phyloP scores from a whole-genome alignment of 2,329 filamentous ascomycete species.

The Cladosporium halotolerans region DNA sequence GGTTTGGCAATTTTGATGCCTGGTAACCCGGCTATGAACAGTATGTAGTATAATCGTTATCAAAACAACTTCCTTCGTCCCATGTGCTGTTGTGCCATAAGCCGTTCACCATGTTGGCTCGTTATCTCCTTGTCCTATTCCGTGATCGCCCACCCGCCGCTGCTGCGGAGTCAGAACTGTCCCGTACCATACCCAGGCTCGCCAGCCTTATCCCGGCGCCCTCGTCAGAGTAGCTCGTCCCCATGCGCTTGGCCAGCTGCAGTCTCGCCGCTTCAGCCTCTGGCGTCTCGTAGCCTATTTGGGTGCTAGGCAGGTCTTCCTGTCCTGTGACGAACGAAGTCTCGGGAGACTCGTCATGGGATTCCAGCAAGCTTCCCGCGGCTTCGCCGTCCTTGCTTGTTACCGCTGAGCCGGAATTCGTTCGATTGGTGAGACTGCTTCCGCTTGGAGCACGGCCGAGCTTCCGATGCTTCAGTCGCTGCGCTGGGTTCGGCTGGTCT shows the following conservation, averaged over 20 bases:
- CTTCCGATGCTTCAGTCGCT: constrained; percentile 23
- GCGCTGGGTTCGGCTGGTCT: constrained; percentile 8
- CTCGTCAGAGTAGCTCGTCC: constrained; percentile 23
- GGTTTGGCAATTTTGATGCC: constrained; percentile 90
- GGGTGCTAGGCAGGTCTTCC: constrained; percentile 24
- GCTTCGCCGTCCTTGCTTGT: neutral
- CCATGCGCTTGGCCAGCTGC: constrained; percentile 29
- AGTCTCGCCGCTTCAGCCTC: constrained; percentile 26
- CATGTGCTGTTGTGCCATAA: constrained; percentile 4
- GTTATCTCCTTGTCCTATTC: constrained; percentile 7
- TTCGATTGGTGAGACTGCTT: constrained; percentile 6
- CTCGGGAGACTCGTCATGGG: no score
- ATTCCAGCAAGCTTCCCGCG: no score
- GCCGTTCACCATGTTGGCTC: neutral
- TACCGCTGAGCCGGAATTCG: neutral
- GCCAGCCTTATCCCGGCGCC: constrained; percentile 19
- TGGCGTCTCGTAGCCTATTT: constrained; percentile 30
- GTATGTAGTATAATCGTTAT: no score
- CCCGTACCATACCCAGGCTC: constrained; percentile 28
- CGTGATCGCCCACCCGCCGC: constrained; percentile 18
- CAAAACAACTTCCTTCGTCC: neutral
- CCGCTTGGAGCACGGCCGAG: constrained; percentile 27
- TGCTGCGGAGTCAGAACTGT: constrained; percentile 17
- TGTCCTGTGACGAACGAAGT: neutral
- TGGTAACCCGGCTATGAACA: constrained; percentile 53